Conservation (phyloP, 2,329 filamentous ascomycete genomes). For the Xylariaceae sp. region DNA sequence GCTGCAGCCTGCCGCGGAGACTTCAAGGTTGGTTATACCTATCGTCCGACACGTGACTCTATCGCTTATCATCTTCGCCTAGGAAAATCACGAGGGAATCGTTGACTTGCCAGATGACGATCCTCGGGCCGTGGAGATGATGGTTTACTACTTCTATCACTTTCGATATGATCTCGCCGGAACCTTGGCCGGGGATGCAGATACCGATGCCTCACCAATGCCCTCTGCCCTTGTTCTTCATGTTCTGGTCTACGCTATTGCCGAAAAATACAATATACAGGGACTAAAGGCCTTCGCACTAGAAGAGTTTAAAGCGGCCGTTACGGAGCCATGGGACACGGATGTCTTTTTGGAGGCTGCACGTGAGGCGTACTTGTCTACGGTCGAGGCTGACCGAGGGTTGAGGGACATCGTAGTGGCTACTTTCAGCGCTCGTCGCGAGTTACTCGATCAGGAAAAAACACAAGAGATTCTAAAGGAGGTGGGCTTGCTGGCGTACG, state of each 20-base stretch:
- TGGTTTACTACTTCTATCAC: slow-evolving; percentile 7
- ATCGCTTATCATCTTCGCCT: background rate
- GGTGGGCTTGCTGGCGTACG: background rate
- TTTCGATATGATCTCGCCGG: background rate
- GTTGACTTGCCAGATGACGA: slow-evolving; percentile 3
- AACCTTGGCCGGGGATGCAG: background rate
- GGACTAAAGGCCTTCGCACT: slow-evolving; percentile 1
- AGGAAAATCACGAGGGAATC: background rate
- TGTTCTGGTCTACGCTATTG: slow-evolving; percentile 5
- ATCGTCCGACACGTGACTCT: background rate
- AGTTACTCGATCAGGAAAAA: background rate
- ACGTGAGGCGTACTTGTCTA: slow-evolving; percentile 3
- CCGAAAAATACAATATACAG: slow-evolving; percentile 1
- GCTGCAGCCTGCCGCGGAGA: background rate
- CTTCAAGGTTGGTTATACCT: background rate
- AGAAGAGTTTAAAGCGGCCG: background rate
- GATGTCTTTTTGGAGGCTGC: slow-evolving; percentile 1
- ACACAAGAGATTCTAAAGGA: background rate
- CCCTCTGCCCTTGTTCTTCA: background rate
- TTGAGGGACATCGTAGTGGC: slow-evolving; percentile 3
- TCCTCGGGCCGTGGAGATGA: slow-evolving; percentile 2
- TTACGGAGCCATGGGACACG: background rate
- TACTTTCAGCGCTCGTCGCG: background rate
- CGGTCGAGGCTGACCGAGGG: background rate
- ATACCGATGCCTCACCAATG: background rate